Evolutionary conservation across 345 rosid species (phyloP).

Genomic region (Eucalyptus polybractea): DNA sequence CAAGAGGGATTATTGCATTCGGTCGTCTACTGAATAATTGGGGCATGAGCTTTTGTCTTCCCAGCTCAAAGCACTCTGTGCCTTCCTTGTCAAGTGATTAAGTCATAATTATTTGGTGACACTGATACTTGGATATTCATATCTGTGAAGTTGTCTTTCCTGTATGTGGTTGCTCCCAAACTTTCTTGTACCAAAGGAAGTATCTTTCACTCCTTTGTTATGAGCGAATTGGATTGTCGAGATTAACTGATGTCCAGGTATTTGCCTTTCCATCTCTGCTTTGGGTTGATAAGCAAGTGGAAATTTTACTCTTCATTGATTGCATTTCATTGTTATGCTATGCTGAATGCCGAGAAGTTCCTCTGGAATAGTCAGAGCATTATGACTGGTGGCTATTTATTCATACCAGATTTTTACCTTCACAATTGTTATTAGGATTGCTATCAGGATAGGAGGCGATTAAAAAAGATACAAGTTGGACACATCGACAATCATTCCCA

Average conservation of each 20-base stretch:
- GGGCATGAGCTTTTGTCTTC: neutral
- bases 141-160: neutral
- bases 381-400: no score
- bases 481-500: no score
- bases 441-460: fast-evolving
- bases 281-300: neutral
- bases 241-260: neutral
- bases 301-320: no score
- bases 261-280: neutral
- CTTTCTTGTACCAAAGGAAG: neutral
- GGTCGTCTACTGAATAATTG: fast-evolving
- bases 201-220: neutral
- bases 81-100: no score
- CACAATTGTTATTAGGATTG: neutral
- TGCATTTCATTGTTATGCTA: no score
- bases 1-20: neutral
- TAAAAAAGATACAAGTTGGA: no score
- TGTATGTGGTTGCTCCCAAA: neutral
- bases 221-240: neutral
- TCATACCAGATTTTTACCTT: no score
- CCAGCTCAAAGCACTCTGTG: no score
- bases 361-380: no score
- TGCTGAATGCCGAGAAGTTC: no score
- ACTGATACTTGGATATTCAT: no score
- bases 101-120: no score